phyloP scores from a whole-genome alignment of 805 yeast species.

The Wickerhamiella kazuoi region DNA sequence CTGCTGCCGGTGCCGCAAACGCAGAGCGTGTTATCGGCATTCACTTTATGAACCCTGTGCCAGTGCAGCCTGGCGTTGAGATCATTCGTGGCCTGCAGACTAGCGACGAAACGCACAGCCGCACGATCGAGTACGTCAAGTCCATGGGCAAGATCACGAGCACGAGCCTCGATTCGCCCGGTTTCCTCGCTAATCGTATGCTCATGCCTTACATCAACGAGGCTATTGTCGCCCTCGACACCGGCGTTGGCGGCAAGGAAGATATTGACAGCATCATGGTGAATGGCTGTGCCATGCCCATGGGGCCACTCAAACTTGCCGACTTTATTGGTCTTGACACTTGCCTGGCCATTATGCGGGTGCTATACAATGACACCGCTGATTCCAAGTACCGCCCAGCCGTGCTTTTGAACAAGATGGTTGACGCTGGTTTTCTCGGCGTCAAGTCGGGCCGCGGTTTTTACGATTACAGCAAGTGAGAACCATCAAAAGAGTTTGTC shows the following conservation, averaged over 20 bases:
- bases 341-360: conserved; percentile 26
- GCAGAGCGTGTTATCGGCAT: conserved; percentile 26
- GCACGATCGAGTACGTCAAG: conserved; percentile 19
- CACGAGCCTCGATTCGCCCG: conserved; percentile 25
- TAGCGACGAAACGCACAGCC: conserved; percentile 19
- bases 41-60: conserved; percentile 31
- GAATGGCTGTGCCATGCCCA: conserved; percentile 31
- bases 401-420: conserved; percentile 22
- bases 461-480: conserved; percentile 20
- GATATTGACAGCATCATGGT: conserved; percentile 29
- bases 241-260: conserved; percentile 25
- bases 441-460: conserved; percentile 26
- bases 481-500: too few relatives aligned
- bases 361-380: conserved; percentile 23
- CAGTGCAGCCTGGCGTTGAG: conserved; percentile 29
- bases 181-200: conserved; percentile 28
- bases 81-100: conserved; percentile 27
- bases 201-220: conserved; percentile 29
- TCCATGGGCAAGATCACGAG: conserved; percentile 24
- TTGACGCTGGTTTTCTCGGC: conserved; percentile 28
- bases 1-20: conserved; percentile 24
- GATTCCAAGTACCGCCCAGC: conserved; percentile 29
- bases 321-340: conserved; percentile 30
- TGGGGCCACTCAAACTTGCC: conserved; percentile 28
- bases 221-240: conserved; percentile 25